A percentile compares a stretch with the other conserved stretches of the same genome.
Conservation (phyloP, 371 early-diverging fungal genomes). For the Mortierella polycephala region DNA sequence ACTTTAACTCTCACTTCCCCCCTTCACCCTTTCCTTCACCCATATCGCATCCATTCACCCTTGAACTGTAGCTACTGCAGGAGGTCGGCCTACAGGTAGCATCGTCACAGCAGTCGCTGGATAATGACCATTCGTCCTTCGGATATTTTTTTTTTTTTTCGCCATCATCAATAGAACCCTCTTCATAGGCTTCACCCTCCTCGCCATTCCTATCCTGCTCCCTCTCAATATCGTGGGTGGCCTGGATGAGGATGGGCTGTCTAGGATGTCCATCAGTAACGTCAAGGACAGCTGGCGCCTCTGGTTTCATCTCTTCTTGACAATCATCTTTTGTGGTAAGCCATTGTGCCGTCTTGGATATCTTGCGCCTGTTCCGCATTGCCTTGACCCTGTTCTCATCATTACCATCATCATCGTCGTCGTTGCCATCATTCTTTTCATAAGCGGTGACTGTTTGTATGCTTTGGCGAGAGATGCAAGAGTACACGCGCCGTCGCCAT, state of each 20-base stretch:
- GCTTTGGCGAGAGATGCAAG: slow-evolving; percentile 70
- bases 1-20: background rate
- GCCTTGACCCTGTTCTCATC: background rate
- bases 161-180: slow-evolving; percentile 10
- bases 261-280: slow-evolving; percentile 74
- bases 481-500: slow-evolving; percentile 76
- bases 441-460: slow-evolving; percentile 61
- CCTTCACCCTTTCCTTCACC: background rate
- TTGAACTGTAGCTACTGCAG: too few species aligned
- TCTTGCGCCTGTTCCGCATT: background rate
- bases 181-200: slow-evolving; percentile 66
- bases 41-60: too few species aligned
- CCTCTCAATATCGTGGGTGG: slow-evolving; percentile 72
- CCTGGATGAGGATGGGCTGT: slow-evolving; percentile 44
- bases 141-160: background rate
- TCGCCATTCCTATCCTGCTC: slow-evolving; percentile 73
- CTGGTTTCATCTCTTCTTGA: slow-evolving; percentile 79
- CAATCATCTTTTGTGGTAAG: slow-evolving; percentile 67
- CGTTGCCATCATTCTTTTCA: background rate
- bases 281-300: slow-evolving; percentile 57
- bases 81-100: background rate
- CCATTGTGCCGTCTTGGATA: background rate
- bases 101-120: background rate
- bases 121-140: background rate
- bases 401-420: background rate